Percentiles rank a stretch among this genome's conserved stretches.
Conservation (phyloP, 192 early-diverging fungal genomes). For the Glomus cerebriforme region DNA sequence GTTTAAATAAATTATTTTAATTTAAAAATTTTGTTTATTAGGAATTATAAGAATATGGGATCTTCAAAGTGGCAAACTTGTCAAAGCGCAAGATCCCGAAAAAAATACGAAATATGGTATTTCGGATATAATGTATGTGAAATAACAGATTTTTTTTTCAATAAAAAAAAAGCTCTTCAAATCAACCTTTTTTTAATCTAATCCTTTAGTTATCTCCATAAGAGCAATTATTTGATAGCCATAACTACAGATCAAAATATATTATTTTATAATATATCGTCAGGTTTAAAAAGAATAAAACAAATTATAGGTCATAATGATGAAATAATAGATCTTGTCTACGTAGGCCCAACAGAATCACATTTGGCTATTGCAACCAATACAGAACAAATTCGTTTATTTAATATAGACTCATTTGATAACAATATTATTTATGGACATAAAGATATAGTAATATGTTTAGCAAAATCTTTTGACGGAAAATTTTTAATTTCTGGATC, state of each 20-base stretch:
- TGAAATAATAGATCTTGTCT: slow-evolving; percentile 86
- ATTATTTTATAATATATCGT: slow-evolving; percentile 66
- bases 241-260: slow-evolving; percentile 93
- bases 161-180: not conserved
- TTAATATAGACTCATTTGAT: slow-evolving; percentile 74
- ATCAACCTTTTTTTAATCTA: not conserved
- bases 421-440: slow-evolving; percentile 90
- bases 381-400: slow-evolving; percentile 88
- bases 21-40: slow-evolving; percentile 20
- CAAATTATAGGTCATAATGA: slow-evolving; percentile 97
- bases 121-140: slow-evolving; percentile 66
- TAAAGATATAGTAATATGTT: slow-evolving; percentile 82
- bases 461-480: slow-evolving; percentile 72
- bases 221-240: slow-evolving; percentile 59
- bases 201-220: slow-evolving; percentile 9
- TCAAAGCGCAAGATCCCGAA: slow-evolving; percentile 69
- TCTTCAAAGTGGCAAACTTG: slow-evolving; percentile 65
- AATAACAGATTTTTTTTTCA: slow-evolving; percentile 18
- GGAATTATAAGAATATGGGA: slow-evolving; percentile 86
- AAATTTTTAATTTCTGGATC: slow-evolving; percentile 80
- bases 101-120: slow-evolving; percentile 78
- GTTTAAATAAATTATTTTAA: not conserved
- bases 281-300: slow-evolving; percentile 60
- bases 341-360: slow-evolving; percentile 69
- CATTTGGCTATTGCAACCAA: slow-evolving; percentile 91